Conservation (phyloP, 805 yeast species). For the Kodamaea lidongshanica region DNA sequence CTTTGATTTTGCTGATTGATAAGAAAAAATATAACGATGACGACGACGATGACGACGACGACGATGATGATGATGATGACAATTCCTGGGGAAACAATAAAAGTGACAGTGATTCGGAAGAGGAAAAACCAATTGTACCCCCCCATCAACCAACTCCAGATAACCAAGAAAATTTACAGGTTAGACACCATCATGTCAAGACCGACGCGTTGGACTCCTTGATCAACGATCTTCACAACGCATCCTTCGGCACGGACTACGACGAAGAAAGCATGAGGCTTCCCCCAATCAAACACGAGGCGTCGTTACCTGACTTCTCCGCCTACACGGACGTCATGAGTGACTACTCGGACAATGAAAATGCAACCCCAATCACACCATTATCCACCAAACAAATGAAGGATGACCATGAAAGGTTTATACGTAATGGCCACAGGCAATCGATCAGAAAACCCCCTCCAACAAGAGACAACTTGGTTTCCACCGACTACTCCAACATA, state of each 20-base stretch:
- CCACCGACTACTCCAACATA: conserved; percentile 24
- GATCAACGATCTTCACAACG: conserved; percentile 29
- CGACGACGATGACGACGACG: conserved; percentile 10
- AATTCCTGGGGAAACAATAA: conserved; percentile 20
- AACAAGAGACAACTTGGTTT: conserved; percentile 15
- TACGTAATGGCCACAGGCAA: conserved; percentile 21
- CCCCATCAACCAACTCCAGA: neutral
- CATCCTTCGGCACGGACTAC: conserved; percentile 6
- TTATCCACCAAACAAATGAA: conserved; percentile 17
- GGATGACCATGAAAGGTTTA: conserved; percentile 19
- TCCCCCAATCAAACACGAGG: conserved; percentile 9
- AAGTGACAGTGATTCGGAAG: conserved; percentile 12
- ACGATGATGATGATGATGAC: conserved; percentile 10
- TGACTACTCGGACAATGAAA: conserved; percentile 7
- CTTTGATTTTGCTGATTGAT: conserved; percentile 23
- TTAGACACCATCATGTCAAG: conserved; percentile 9
- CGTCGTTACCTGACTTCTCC: conserved; percentile 26
- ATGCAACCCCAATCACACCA: conserved; percentile 22
- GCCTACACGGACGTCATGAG: conserved; percentile 13
- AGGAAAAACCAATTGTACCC: conserved; percentile 4
- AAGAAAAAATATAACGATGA: conserved; percentile 10
- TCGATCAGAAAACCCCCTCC: conserved; percentile 37
- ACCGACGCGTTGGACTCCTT: conserved; percentile 32
- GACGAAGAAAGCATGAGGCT: conserved; percentile 1
- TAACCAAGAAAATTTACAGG: conserved; percentile 1